Conservation (phyloP, 768 basidiomycete genomes). For the Botryobasidium botryosum region DNA sequence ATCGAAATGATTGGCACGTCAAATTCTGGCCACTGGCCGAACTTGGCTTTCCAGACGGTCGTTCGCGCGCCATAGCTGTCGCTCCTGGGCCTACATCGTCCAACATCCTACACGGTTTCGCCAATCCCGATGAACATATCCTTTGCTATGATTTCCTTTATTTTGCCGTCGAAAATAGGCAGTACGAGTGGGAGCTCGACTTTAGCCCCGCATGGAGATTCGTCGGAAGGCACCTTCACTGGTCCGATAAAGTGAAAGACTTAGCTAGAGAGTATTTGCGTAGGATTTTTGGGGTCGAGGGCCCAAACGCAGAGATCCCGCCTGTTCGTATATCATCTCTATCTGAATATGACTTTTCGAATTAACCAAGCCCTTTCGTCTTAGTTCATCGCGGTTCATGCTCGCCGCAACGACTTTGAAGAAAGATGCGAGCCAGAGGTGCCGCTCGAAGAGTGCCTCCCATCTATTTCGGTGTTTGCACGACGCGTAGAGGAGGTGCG, state of each 20-base stretch:
- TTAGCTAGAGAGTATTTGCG: constrained; percentile 12
- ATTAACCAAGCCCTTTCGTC: background rate
- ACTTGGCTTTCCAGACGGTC: too few species aligned
- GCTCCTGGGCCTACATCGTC: too few species aligned
- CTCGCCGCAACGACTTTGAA: constrained; percentile 38
- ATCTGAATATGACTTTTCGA: background rate
- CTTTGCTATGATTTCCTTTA: constrained; percentile 13
- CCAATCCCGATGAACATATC: constrained; percentile 14
- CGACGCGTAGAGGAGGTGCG: constrained; percentile 39
- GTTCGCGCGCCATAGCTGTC: too few species aligned
- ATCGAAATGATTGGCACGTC: too few species aligned
- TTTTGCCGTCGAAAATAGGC: constrained; percentile 8
- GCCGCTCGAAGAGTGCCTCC: constrained; percentile 29
- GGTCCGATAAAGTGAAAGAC: constrained; percentile 5
- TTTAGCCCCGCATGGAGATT: constrained; percentile 13
- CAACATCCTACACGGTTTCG: too few species aligned
- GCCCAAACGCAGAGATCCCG: constrained; percentile 4
- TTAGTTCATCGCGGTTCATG: constrained; percentile 41
- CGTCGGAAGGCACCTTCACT: constrained; percentile 13
- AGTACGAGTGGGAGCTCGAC: constrained; percentile 14
- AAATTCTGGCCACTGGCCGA: too few species aligned
- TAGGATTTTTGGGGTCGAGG: constrained; percentile 3
- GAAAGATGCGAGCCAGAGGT: constrained; percentile 25
- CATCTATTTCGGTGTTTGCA: constrained; percentile 36
- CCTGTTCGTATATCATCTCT: constrained; percentile 7